phyloP scores from a whole-genome alignment of 2,329 filamentous ascomycete genomes.

The Fusarium begoniae region DNA sequence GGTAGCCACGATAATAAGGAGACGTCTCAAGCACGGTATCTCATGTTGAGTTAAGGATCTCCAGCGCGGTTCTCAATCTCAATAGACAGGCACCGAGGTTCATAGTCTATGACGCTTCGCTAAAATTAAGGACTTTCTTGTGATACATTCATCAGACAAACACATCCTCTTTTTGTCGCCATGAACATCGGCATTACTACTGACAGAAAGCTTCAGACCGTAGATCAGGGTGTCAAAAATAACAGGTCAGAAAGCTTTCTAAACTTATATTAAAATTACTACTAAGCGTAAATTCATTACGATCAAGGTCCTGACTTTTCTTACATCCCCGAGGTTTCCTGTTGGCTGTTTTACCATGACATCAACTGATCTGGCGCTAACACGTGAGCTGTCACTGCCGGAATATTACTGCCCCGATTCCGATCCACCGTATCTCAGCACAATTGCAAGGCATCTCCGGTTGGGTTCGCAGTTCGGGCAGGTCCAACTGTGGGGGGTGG shows the following conservation, averaged over 20 bases:
- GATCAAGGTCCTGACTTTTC: not conserved
- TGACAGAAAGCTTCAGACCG: not conserved
- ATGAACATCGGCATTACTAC: not conserved
- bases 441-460: not conserved
- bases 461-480: conserved; percentile 12
- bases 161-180: not conserved
- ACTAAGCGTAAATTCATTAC: too few relatives aligned
- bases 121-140: not conserved
- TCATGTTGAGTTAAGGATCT: not conserved
- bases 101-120: not conserved
- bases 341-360: conserved; percentile 24
- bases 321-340: not conserved
- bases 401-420: conserved; percentile 24
- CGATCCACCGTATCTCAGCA: not conserved
- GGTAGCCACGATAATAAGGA: not conserved
- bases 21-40: not conserved
- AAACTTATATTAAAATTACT: not conserved
- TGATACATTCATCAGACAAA: not conserved
- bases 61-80: not conserved
- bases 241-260: rapidly evolving
- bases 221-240: not conserved
- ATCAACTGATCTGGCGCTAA: conserved; percentile 25
- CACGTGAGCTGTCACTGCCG: conserved; percentile 34
- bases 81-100: not conserved
- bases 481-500: conserved; percentile 29